These are phyloP conservation scores for Pythium aphanidermatum DNA, from an alignment of 352 stramenopile species.

Conservation along the genomic window DNA sequence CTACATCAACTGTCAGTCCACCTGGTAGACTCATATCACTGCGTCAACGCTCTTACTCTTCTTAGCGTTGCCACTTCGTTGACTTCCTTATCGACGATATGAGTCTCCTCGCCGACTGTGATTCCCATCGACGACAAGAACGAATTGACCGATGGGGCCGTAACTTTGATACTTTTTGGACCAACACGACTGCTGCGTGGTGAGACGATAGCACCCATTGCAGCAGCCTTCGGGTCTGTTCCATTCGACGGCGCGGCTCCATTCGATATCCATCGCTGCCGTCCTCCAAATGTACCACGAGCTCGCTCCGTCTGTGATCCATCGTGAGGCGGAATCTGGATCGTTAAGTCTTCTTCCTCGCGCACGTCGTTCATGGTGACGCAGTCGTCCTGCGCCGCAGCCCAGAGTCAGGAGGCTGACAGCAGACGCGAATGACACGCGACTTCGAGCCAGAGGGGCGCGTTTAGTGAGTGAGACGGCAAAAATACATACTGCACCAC, in stretches of 20 bases:
- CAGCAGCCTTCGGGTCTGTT: slow-evolving; percentile 32
- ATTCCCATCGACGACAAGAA: slow-evolving; percentile 75
- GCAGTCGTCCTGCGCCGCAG: neutral
- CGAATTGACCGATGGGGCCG: slow-evolving; percentile 55
- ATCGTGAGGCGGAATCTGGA: slow-evolving; percentile 63
- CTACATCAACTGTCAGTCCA: slow-evolving; percentile 18
- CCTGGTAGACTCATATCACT: neutral
- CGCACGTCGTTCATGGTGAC: slow-evolving; percentile 33
- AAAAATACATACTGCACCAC: too few relatives aligned
- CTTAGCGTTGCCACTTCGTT: slow-evolving; percentile 66
- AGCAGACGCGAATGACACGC: too few relatives aligned
- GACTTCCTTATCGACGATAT: slow-evolving; percentile 77
- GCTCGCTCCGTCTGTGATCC: slow-evolving; percentile 67
- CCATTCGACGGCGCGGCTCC: slow-evolving; percentile 10
- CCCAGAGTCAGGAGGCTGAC: neutral
- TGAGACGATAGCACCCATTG: slow-evolving; percentile 32
- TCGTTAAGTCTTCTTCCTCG: slow-evolving; percentile 63
- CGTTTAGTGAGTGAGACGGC: too few relatives aligned
- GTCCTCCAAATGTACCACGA: slow-evolving; percentile 57
- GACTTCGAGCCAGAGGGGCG: too few relatives aligned
- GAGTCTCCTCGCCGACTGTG: slow-evolving; percentile 59
- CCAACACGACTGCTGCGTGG: slow-evolving; percentile 21
- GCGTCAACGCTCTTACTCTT: slow-evolving; percentile 23
- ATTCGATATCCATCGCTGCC: slow-evolving; percentile 65
- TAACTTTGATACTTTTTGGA: slow-evolving; percentile 37